Percentiles rank a stretch among this genome's conserved stretches.
Evolutionary conservation across 2,329 filamentous ascomycete species (phyloP).

Genomic region (Alternaria gaisen): DNA sequence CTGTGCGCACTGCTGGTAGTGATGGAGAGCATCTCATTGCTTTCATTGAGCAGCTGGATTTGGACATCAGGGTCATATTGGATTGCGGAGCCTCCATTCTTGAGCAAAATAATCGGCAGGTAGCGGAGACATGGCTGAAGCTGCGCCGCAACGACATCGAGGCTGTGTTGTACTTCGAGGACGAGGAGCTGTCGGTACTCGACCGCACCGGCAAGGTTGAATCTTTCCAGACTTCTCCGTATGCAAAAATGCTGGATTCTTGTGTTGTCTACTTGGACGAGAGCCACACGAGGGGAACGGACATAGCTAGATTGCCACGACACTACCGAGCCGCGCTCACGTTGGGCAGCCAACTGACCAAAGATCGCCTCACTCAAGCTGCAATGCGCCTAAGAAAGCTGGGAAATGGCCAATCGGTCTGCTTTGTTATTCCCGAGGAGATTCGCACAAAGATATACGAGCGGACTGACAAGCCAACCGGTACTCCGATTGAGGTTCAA

Average conservation of each 20-base stretch:
- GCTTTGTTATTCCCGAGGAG: conserved; percentile 68
- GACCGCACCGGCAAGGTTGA: conserved; percentile 59
- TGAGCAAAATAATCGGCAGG: conserved; percentile 59
- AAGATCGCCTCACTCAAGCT: conserved; percentile 74
- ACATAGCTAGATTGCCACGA: conserved; percentile 66
- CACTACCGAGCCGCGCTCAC: conserved; percentile 72
- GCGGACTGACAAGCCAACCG: conserved; percentile 7
- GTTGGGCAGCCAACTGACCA: conserved; percentile 70
- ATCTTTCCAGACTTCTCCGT: conserved; percentile 67
- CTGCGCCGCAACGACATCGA: conserved; percentile 44
- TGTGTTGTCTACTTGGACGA: conserved; percentile 77
- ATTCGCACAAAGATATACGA: conserved; percentile 63
- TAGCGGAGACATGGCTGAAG: conserved; percentile 62
- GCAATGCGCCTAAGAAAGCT: conserved; percentile 64
- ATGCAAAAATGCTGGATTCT: conserved; percentile 61
- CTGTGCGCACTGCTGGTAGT: conserved; percentile 6
- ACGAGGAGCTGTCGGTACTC: conserved; percentile 65
- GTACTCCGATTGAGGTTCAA: conserved; percentile 53
- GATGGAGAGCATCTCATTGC: conserved; percentile 58
- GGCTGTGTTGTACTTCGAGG: conserved; percentile 64
- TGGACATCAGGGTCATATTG: conserved; percentile 66
- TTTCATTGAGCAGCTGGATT: conserved; percentile 52
- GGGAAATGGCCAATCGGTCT: conserved; percentile 70
- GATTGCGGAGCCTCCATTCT: conserved; percentile 77
- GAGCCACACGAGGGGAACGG: conserved; percentile 73